Conservation (phyloP, 2,329 filamentous ascomycete genomes). For the Penicillium sp. region DNA sequence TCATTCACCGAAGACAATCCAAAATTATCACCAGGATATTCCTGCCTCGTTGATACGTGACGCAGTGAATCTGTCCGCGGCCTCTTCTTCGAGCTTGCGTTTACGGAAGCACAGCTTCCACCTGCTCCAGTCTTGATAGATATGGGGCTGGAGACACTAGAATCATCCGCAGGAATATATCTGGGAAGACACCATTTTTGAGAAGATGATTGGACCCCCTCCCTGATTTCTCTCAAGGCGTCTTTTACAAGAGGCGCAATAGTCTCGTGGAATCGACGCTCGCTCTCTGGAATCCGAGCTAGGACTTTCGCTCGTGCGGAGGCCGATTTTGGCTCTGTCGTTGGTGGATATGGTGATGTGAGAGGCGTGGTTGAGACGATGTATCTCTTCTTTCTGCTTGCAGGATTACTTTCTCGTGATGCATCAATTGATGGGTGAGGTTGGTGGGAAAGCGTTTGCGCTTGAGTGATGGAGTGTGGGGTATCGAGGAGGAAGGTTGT, state of each 20-base stretch:
- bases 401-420: not conserved
- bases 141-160: too few relatives aligned
- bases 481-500: conserved; percentile 61
- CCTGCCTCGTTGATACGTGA: not conserved
- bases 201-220: conserved; percentile 8
- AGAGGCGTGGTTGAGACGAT: conserved; percentile 54
- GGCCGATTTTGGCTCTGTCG: conserved; percentile 55
- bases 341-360: conserved; percentile 50
- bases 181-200: conserved; percentile 41
- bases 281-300: conserved; percentile 35
- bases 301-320: conserved; percentile 48
- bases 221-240: conserved; percentile 42
- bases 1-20: not conserved
- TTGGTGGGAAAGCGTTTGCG: conserved; percentile 46
- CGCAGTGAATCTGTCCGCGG: not conserved
- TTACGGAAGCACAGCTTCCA: not conserved
- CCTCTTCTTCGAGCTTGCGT: not conserved
- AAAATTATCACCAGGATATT: too few relatives aligned
- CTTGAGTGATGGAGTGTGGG: conserved; percentile 59
- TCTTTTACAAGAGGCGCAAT: conserved; percentile 40
- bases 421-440: not conserved
- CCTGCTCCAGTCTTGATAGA: not conserved
- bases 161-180: not conserved
- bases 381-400: conserved; percentile 2
- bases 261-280: conserved; percentile 35